phyloP scores from a whole-genome alignment of 2,329 filamentous ascomycete genomes.

The Colletotrichum brevisporum region DNA sequence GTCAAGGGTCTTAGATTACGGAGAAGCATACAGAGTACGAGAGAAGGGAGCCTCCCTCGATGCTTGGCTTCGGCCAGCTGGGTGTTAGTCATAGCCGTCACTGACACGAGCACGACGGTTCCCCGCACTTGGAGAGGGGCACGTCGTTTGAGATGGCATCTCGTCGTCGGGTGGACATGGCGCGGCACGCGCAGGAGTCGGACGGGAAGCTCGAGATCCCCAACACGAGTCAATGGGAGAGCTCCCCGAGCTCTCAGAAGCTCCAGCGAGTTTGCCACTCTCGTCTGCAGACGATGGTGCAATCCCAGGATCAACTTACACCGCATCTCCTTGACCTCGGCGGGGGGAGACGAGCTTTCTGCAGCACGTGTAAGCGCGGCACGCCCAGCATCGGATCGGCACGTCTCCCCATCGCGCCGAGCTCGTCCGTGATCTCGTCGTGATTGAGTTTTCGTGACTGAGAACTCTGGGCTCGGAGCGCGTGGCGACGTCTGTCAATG shows the following conservation, averaged over 20 bases:
- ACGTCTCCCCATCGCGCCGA: not conserved
- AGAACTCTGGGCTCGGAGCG: not conserved
- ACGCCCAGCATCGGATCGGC: conserved; percentile 19
- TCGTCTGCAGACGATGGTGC: conserved; percentile 6
- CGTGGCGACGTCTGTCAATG: conserved; percentile 14
- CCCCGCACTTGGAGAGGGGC: not conserved
- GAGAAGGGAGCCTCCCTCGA: not conserved
- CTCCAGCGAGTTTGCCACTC: not conserved
- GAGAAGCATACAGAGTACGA: conserved; percentile 1
- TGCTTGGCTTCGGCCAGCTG: conserved; percentile 12
- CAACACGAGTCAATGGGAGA: not conserved
- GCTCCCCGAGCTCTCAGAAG: no score
- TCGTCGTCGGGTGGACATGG: not conserved
- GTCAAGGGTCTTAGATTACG: conserved; percentile 26
- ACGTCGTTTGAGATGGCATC: not conserved
- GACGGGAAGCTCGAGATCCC: not conserved
- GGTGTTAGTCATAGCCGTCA: conserved; percentile 6
- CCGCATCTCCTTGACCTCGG: not conserved
- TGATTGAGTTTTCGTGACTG: conserved; percentile 3
- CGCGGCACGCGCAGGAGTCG: not conserved
- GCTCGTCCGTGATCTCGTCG: not conserved
- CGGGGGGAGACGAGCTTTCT: not conserved
- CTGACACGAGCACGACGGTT: not conserved
- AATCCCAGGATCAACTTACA: not conserved
- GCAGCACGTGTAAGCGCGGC: conserved; percentile 10